A percentile compares a stretch with the other conserved stretches of the same genome.
Conservation (phyloP, 805 yeast genomes). For the Tetrapisispora nanseiensis region DNA sequence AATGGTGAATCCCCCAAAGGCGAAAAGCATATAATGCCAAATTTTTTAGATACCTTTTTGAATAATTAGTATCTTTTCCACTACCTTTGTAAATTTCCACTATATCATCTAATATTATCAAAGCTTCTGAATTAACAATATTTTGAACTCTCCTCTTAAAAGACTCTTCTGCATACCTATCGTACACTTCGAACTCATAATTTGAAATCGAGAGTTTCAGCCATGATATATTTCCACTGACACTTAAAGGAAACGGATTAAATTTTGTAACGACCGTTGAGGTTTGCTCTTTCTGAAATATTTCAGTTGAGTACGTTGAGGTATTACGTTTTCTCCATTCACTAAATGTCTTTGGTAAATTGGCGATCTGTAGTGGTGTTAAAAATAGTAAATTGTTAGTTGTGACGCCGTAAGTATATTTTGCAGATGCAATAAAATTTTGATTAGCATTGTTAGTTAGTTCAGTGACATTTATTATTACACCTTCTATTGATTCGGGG, state of each 20-base stretch:
- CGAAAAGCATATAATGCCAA: conserved; percentile 8
- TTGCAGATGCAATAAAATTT: neutral
- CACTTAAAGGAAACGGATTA: conserved; percentile 46
- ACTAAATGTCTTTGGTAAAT: conserved; percentile 48
- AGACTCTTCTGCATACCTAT: conserved; percentile 52
- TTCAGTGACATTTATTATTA: conserved; percentile 37
- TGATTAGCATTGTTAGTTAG: neutral
- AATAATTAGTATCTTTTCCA: conserved; percentile 14
- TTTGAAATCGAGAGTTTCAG: conserved; percentile 31
- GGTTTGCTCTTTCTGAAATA: no score
- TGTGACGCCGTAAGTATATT: conserved; percentile 42
- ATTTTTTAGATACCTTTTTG: neutral
- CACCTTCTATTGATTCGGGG: conserved; percentile 79
- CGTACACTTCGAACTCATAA: conserved; percentile 37
- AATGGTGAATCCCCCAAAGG: conserved; percentile 15
- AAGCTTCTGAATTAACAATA: conserved; percentile 47
- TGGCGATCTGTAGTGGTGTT: conserved; percentile 42
- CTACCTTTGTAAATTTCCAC: conserved; percentile 31
- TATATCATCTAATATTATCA: conserved; percentile 51
- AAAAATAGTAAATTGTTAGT: conserved; percentile 52
- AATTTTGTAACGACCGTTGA: no score
- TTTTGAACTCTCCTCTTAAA: conserved; percentile 50
- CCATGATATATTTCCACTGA: conserved; percentile 53
- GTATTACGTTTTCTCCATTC: conserved; percentile 7
- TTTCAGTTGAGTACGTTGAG: no score